Evolutionary conservation across 192 early-diverging fungal species (phyloP).

Genomic region (Linnemannia exigua): DNA sequence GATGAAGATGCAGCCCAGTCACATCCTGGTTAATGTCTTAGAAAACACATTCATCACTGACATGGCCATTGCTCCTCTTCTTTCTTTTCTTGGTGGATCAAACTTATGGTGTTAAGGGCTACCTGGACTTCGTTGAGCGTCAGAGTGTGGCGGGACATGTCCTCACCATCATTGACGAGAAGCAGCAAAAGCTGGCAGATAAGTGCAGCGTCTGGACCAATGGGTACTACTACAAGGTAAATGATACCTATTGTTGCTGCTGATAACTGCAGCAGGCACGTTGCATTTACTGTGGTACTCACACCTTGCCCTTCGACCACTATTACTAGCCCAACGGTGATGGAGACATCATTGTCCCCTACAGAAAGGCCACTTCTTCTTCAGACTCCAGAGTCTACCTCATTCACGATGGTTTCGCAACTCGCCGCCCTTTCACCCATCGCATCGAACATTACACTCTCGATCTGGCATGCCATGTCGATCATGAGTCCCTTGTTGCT

Average conservation of each 20-base stretch:
- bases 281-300: neutral
- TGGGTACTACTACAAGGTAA: conserved; percentile 61
- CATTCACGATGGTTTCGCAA: conserved; percentile 58
- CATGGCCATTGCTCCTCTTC: neutral
- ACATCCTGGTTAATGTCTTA: neutral
- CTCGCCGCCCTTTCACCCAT: conserved; percentile 38
- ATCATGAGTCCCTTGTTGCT: conserved; percentile 57
- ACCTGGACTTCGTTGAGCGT: conserved; percentile 55
- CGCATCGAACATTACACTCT: conserved; percentile 56
- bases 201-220: conserved; percentile 55
- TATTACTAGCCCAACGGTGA: conserved; percentile 51
- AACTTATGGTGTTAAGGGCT: conserved; percentile 49
- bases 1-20: neutral
- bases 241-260: neutral
- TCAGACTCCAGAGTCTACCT: conserved; percentile 32
- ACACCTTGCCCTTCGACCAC: neutral
- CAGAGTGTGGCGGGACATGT: conserved; percentile 64
- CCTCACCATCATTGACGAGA: conserved; percentile 60
- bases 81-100: neutral
- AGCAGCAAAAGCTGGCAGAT: conserved; percentile 33
- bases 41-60: neutral
- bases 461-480: conserved; percentile 58
- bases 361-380: conserved; percentile 15
- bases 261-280: neutral
- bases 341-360: conserved; percentile 62